These are phyloP conservation scores for Tarenaya hassleriana DNA, from an alignment of 345 rosid genomes.

Conservation along the genomic window DNA sequence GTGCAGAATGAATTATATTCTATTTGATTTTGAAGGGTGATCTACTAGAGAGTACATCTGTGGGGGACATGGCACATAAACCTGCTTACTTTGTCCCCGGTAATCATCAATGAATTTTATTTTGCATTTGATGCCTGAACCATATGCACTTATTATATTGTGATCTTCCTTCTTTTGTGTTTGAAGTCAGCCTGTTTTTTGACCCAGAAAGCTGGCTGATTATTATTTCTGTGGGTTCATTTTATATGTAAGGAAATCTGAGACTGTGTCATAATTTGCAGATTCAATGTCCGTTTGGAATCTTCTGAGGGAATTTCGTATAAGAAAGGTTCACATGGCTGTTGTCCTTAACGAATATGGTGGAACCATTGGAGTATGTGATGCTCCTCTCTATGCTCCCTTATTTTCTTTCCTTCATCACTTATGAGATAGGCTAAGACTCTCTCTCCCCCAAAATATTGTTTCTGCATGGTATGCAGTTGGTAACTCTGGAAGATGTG, in stretches of 20 bases:
- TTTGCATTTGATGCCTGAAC: not conserved
- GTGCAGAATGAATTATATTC: slow-evolving; percentile 41
- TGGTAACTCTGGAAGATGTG: slow-evolving; percentile 92
- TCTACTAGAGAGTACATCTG: slow-evolving; percentile 67
- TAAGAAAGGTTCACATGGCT: slow-evolving; percentile 99
- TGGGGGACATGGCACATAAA: slow-evolving; percentile 94
- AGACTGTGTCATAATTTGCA: slow-evolving; percentile 33
- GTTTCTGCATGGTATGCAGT: slow-evolving; percentile 45
- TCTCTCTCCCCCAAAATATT: slow-evolving; percentile 6
- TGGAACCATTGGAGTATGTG: slow-evolving; percentile 95
- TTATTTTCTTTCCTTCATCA: slow-evolving; percentile 9
- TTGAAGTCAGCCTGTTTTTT: not conserved
- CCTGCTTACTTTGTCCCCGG: slow-evolving; percentile 98
- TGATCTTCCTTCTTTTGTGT: not conserved
- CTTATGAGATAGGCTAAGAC: slow-evolving; percentile 5
- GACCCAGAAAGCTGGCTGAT: not conserved
- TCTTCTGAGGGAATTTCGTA: slow-evolving; percentile 97
- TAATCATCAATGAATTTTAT: slow-evolving; percentile 31
- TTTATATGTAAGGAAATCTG: slow-evolving; percentile 10
- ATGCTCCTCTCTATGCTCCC: slow-evolving; percentile 10
- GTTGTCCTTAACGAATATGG: slow-evolving; percentile 97
- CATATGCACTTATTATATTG: not conserved
- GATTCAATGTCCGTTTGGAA: slow-evolving; percentile 99
- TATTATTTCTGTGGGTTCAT: not conserved
- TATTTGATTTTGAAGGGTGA: slow-evolving; percentile 93